Percentiles rank a stretch among this genome's conserved stretches.
These are phyloP conservation scores for Trichothecium sympodiale DNA, from an alignment of 2,329 filamentous ascomycete genomes.

Conservation along the genomic window DNA sequence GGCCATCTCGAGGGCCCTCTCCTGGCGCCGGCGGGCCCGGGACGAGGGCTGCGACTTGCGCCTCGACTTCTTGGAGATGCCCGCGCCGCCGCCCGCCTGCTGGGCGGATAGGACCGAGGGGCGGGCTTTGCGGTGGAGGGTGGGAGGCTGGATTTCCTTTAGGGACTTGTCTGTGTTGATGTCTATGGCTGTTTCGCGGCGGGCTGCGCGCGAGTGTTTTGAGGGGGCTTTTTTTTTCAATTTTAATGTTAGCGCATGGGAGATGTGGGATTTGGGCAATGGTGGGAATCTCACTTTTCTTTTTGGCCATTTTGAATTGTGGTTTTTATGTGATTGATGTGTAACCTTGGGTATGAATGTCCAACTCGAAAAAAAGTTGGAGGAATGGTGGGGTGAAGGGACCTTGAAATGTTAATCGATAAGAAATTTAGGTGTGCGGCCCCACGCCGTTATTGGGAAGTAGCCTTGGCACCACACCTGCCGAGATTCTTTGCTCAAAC, in stretches of 20 bases:
- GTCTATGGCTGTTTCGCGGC: constrained; percentile 59
- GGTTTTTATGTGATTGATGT: not conserved
- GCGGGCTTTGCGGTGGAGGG: constrained; percentile 29
- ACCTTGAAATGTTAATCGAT: too few species aligned
- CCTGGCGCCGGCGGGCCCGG: constrained; percentile 43
- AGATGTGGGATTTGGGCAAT: fast-evolving
- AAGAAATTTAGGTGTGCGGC: too few species aligned
- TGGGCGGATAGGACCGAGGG: constrained; percentile 61
- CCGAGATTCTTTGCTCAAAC: too few species aligned
- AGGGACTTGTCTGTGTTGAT: constrained; percentile 64
- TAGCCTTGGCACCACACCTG: too few species aligned
- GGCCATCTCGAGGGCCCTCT: constrained; percentile 47
- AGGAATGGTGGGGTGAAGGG: not conserved
- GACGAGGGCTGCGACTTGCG: constrained; percentile 41
- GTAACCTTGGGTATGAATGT: too few species aligned
- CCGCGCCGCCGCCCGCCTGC: constrained; percentile 38
- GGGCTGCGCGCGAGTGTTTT: constrained; percentile 62
- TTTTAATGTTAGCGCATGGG: constrained; percentile 9
- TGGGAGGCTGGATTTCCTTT: constrained; percentile 43
- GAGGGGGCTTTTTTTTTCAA: constrained; percentile 43
- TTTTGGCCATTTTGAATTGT: not conserved
- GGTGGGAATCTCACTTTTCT: not conserved
- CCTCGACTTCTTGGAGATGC: constrained; percentile 59
- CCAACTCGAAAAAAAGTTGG: not conserved
- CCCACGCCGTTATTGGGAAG: too few species aligned